phyloP scores from a whole-genome alignment of 257 asterid genomes.

The Penstemon newberryi region DNA sequence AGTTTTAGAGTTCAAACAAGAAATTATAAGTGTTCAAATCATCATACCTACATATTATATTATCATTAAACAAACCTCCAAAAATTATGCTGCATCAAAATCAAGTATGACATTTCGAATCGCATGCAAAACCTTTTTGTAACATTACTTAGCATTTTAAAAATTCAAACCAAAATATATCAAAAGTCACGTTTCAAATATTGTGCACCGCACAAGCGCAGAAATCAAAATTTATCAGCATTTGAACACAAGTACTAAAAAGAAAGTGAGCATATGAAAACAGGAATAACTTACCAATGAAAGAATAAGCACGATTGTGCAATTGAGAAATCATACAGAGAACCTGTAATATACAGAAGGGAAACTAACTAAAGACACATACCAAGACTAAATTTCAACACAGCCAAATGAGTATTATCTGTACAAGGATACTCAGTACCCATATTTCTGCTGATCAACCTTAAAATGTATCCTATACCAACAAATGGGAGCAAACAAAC shows the following conservation, averaged over 20 bases:
- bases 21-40: too few relatives aligned
- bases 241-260: not conserved
- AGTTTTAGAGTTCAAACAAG: too few relatives aligned
- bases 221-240: too few relatives aligned
- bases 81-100: too few relatives aligned
- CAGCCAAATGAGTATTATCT: constrained; percentile 26
- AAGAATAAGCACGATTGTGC: constrained; percentile 21
- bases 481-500: constrained; percentile 33
- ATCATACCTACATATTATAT: too few relatives aligned
- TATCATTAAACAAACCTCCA: too few relatives aligned
- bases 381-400: constrained; percentile 34
- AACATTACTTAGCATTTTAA: too few relatives aligned
- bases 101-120: too few relatives aligned
- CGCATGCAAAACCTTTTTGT: too few relatives aligned
- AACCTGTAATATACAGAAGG: constrained; percentile 43
- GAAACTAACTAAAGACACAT: constrained; percentile 23
- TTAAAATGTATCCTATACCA: constrained; percentile 29
- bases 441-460: constrained; percentile 30
- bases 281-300: not conserved
- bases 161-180: too few relatives aligned
- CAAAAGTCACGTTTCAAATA: too few relatives aligned
- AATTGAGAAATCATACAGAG: constrained; percentile 34
- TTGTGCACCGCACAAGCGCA: too few relatives aligned
- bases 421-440: constrained; percentile 12
- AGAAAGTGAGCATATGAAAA: not conserved